These are phyloP conservation scores for Phytomonas sp. DNA, from an alignment of 208 protist genomes.

Conservation along the genomic window DNA sequence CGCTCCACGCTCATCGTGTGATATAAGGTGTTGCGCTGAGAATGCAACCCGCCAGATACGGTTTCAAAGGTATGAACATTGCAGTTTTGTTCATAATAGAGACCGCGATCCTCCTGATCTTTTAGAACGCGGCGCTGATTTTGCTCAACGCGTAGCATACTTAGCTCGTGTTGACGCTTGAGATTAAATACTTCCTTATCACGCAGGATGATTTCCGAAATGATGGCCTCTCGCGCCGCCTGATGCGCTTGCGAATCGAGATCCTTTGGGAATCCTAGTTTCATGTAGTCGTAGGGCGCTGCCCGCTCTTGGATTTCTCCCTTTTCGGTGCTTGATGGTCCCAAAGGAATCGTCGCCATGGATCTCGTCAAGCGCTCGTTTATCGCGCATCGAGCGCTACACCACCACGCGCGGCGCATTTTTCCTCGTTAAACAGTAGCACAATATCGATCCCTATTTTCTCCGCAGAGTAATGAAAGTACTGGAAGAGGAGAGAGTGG, in stretches of 20 bases:
- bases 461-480: too few species aligned
- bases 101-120: constrained; percentile 81
- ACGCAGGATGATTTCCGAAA: constrained; percentile 59
- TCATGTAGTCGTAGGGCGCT: too few species aligned
- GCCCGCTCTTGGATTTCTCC: too few species aligned
- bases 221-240: constrained; percentile 50
- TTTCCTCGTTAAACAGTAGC: too few species aligned
- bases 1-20: constrained; percentile 81
- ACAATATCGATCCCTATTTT: too few species aligned
- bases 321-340: too few species aligned
- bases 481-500: too few species aligned
- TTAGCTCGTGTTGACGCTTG: constrained; percentile 86
- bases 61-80: constrained; percentile 89
- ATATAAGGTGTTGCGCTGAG: constrained; percentile 80
- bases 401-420: too few species aligned
- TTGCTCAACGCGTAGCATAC: constrained; percentile 84
- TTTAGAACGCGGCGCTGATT: constrained; percentile 76
- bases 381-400: too few species aligned
- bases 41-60: constrained; percentile 74
- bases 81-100: constrained; percentile 90
- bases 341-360: too few species aligned
- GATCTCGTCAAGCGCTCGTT: too few species aligned
- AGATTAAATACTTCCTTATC: constrained; percentile 87
- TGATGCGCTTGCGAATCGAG: constrained; percentile 1
- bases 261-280: too few species aligned